Evolutionary conservation across 768 basidiomycete species (phyloP).

Genomic region (Agrocybe pediades): DNA sequence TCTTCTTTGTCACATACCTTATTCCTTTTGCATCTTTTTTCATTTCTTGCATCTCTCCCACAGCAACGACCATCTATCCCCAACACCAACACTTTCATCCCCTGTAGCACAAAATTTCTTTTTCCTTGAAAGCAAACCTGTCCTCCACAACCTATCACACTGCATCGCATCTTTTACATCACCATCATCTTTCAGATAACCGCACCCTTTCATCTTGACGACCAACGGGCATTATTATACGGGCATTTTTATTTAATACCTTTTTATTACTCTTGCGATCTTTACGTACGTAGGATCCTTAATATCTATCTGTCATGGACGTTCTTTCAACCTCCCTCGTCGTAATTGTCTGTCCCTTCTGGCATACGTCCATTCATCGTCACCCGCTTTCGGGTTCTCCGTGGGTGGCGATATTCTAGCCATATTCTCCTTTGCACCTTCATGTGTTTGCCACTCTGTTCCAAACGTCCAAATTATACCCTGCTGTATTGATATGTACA

Average conservation of each 20-base stretch:
- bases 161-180: neutral
- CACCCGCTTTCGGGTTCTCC: neutral
- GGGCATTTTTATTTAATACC: slow-evolving; percentile 25
- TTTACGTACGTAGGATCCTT: slow-evolving; percentile 10
- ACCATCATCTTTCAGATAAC: slow-evolving; percentile 7
- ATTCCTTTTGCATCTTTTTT: slow-evolving; percentile 13
- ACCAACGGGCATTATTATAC: slow-evolving; percentile 17
- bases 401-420: too few relatives aligned
- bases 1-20: slow-evolving; percentile 15
- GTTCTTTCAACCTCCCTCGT: neutral
- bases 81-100: slow-evolving; percentile 9
- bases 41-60: slow-evolving; percentile 10
- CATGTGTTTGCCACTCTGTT: too few relatives aligned
- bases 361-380: neutral
- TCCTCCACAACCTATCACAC: slow-evolving; percentile 5
- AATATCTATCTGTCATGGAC: slow-evolving; percentile 17
- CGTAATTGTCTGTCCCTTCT: neutral
- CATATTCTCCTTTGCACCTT: too few relatives aligned
- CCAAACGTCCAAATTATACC: neutral
- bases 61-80: slow-evolving; percentile 4
- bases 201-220: slow-evolving; percentile 18
- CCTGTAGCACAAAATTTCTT: slow-evolving; percentile 16
- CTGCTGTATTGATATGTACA: neutral
- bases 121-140: slow-evolving; percentile 4
- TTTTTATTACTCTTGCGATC: slow-evolving; percentile 9